phyloP scores from a whole-genome alignment of 768 basidiomycete species.

The Kondoa malvinella region DNA sequence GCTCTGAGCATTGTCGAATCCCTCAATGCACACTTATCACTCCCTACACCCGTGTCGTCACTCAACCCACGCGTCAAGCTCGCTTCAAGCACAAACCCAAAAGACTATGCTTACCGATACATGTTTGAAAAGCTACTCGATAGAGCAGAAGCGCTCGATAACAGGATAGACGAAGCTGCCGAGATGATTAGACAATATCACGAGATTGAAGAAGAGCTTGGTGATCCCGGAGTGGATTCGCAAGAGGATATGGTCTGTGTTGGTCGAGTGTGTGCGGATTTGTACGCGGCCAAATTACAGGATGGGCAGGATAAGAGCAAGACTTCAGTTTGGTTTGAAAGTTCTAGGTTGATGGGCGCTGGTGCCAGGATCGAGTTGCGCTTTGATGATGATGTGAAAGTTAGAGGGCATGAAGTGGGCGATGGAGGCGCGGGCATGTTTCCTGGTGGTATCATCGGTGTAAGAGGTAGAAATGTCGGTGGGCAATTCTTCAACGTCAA shows the following conservation, averaged over 20 bases:
- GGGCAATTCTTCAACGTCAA: constrained; percentile 69
- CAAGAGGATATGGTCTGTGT: constrained; percentile 48
- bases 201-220: constrained; percentile 48
- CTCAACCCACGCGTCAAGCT: constrained; percentile 27
- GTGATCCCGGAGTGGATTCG: constrained; percentile 44
- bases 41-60: constrained; percentile 15
- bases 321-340: constrained; percentile 57
- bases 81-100: constrained; percentile 26
- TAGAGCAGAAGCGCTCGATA: constrained; percentile 74
- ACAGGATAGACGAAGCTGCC: constrained; percentile 69
- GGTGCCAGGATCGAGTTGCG: constrained; percentile 50
- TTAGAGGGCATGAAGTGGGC: constrained; percentile 50
- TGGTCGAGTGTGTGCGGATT: constrained; percentile 56
- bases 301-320: constrained; percentile 39
- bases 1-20: constrained; percentile 33
- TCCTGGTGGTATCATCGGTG: constrained; percentile 68
- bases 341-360: constrained; percentile 59
- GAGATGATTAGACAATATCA: constrained; percentile 57
- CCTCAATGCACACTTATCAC: constrained; percentile 32
- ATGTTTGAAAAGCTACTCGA: constrained; percentile 85
- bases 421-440: constrained; percentile 57
- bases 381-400: constrained; percentile 48
- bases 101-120: constrained; percentile 51
- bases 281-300: constrained; percentile 40
- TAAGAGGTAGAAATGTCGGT: constrained; percentile 79